Conservation (phyloP, 2,329 filamentous ascomycete genomes). For the Fusarium concolor region DNA sequence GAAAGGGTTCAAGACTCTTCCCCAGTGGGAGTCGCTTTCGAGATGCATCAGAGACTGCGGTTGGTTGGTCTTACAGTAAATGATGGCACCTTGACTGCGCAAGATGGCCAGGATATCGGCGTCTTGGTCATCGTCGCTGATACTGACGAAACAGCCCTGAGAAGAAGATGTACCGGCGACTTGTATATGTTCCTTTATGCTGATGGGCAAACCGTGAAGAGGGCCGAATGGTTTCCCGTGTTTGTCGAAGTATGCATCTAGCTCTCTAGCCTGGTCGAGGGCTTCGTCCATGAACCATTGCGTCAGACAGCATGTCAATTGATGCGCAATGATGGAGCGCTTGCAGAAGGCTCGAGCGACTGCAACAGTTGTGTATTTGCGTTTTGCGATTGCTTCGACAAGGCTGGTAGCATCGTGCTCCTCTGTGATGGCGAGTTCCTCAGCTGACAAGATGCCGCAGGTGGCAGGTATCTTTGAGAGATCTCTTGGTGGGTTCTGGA, state of each 20-base stretch:
- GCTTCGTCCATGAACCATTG: conserved; percentile 39
- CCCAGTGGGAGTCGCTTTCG: conserved; percentile 69
- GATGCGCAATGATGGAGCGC: conserved; percentile 32
- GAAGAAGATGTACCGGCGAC: conserved; percentile 23
- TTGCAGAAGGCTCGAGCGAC: conserved; percentile 32
- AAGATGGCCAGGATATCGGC: conserved; percentile 64
- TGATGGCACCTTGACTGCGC: conserved; percentile 69
- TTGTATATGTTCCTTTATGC: conserved; percentile 38
- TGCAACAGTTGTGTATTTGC: neutral
- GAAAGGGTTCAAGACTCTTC: conserved; percentile 69
- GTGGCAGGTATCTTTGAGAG: neutral
- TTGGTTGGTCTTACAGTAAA: conserved; percentile 76
- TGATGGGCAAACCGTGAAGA: conserved; percentile 36
- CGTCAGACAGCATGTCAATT: conserved; percentile 36
- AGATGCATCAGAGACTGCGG: conserved; percentile 61
- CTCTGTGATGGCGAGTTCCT: conserved; percentile 14
- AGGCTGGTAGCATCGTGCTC: neutral
- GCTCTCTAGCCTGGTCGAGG: conserved; percentile 8
- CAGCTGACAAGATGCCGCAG: conserved; percentile 1
- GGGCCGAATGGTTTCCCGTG: conserved; percentile 9
- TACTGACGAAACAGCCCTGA: conserved; percentile 20
- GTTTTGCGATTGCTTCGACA: neutral
- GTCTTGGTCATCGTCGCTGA: conserved; percentile 26
- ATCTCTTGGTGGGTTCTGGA: conserved; percentile 3
- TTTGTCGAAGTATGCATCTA: conserved; percentile 23